phyloP scores from a whole-genome alignment of 1,284 basidiomycete species.

The Microbotryomycetes sp. region DNA sequence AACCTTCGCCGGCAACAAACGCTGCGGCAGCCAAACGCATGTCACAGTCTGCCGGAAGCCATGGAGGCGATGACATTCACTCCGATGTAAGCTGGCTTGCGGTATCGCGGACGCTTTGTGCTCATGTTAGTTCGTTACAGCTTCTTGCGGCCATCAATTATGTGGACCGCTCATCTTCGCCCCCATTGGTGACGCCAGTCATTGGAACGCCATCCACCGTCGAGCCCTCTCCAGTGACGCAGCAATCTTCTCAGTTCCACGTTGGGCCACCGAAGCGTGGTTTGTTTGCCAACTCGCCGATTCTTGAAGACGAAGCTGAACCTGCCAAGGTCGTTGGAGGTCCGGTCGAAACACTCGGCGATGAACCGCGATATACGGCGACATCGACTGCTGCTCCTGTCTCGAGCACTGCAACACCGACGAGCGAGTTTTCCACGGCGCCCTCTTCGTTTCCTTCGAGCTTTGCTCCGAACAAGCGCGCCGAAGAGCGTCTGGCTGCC shows the following conservation, averaged over 20 bases:
- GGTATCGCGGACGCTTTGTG: neutral
- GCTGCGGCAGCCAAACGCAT: neutral
- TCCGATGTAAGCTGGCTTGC: slow-evolving; percentile 6
- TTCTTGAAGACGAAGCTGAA: neutral
- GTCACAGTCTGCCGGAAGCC: neutral
- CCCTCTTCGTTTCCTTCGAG: slow-evolving; percentile 20
- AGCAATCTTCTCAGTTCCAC: neutral
- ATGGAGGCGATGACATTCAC: slow-evolving; percentile 19
- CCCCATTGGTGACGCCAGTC: neutral
- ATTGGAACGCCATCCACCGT: slow-evolving; percentile 3
- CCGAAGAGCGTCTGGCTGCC: slow-evolving; percentile 30
- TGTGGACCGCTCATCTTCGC: slow-evolving; percentile 21
- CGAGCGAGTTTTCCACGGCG: too few species aligned
- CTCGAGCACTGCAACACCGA: neutral
- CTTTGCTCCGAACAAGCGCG: slow-evolving; percentile 29
- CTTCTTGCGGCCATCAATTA: slow-evolving; percentile 27
- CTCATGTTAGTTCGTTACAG: neutral
- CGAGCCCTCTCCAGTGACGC: slow-evolving; percentile 10
- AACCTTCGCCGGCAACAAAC: too few species aligned
- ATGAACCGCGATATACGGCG: neutral
- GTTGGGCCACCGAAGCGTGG: slow-evolving; percentile 15
- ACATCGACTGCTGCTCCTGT: neutral
- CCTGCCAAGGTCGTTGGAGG: neutral
- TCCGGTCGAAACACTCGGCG: neutral
- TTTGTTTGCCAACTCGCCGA: neutral